Percentiles rank a stretch among this genome's conserved stretches.
phyloP scores from a whole-genome alignment of 73 alveolate species.

The Stentor roeselii region DNA sequence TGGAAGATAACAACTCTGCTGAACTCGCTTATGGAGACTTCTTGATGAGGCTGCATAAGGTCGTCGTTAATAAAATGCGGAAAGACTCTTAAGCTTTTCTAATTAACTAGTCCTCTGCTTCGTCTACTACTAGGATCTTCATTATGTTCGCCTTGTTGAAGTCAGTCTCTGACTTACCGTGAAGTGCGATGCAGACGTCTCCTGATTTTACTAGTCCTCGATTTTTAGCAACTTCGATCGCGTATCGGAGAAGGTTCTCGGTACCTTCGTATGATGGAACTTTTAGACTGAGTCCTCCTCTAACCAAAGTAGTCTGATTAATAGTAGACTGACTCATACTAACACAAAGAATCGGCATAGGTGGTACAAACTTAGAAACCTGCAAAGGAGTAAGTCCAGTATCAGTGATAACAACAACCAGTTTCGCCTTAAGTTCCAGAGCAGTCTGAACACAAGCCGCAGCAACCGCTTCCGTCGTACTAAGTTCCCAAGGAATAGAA shows the following conservation, averaged over 20 bases:
- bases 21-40: not conserved
- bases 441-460: conserved; percentile 10
- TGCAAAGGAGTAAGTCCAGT: conserved; percentile 71
- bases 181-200: not conserved
- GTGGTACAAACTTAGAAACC: conserved; percentile 77
- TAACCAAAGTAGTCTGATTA: not conserved
- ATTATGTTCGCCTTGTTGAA: not conserved
- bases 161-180: not conserved
- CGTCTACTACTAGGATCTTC: too few relatives aligned
- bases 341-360: conserved; percentile 49
- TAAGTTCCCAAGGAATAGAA: not conserved
- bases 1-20: not conserved
- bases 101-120: too few relatives aligned
- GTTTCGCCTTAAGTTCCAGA: conserved; percentile 39
- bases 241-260: not conserved
- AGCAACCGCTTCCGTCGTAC: not conserved
- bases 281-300: not conserved
- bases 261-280: not conserved
- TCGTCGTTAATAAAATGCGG: not conserved
- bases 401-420: conserved; percentile 61
- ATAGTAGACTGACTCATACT: not conserved
- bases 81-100: too few relatives aligned
- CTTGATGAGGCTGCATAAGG: not conserved
- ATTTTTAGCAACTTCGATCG: not conserved
- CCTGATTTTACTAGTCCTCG: not conserved